Conservation (phyloP, 306 rosid species). For the Cucumis melo region DNA sequence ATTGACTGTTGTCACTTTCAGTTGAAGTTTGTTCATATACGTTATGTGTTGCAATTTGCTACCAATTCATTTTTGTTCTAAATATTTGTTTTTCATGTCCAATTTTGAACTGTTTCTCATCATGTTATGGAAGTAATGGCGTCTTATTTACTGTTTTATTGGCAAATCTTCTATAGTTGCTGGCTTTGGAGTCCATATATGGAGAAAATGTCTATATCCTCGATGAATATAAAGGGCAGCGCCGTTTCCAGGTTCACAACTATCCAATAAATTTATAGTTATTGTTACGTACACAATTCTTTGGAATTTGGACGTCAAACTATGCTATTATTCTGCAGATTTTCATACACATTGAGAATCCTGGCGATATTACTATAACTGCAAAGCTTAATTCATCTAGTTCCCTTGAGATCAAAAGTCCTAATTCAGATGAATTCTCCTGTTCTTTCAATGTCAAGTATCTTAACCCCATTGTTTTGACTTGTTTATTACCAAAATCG, state of each 20-base stretch:
- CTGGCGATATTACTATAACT: constrained; percentile 37
- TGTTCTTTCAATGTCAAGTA: constrained; percentile 57
- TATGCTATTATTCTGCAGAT: constrained; percentile 26
- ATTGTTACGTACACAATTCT: background rate
- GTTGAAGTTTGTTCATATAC: background rate
- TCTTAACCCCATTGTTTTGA: constrained; percentile 76
- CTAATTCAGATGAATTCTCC: constrained; percentile 29
- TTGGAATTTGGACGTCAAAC: background rate
- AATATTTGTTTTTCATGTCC: background rate
- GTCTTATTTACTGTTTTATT: background rate
- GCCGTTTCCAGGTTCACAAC: constrained; percentile 55
- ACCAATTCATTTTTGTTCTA: background rate
- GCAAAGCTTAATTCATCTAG: constrained; percentile 36
- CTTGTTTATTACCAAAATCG: constrained; percentile 65
- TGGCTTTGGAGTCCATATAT: constrained; percentile 71
- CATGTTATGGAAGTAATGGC: background rate
- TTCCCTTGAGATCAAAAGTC: constrained; percentile 13
- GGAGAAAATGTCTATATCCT: constrained; percentile 50
- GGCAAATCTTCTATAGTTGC: constrained; percentile 34
- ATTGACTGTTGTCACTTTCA: background rate
- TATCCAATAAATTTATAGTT: constrained; percentile 3
- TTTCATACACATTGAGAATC: constrained; percentile 37
- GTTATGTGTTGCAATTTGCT: background rate
- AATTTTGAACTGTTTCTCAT: background rate
- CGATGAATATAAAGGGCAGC: constrained; percentile 40